These are phyloP conservation scores for Platanus orientalis DNA, from an alignment of 164 flowering plant genomes.

Conservation along the genomic window DNA sequence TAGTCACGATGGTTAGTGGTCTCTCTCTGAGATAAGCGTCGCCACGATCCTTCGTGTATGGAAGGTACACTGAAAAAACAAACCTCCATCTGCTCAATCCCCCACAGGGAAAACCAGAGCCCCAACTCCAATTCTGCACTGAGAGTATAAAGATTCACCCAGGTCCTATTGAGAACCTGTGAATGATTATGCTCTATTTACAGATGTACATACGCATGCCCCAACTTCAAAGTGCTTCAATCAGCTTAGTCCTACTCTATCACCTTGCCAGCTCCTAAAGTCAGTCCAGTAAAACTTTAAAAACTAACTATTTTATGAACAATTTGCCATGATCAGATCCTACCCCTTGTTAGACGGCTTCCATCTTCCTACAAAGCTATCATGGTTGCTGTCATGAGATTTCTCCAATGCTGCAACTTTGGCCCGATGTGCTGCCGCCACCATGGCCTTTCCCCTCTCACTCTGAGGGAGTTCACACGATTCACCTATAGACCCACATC, in stretches of 20 bases:
- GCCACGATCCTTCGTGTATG: slow-evolving; percentile 31
- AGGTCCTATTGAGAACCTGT: slow-evolving; percentile 30
- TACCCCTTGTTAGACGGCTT: slow-evolving; percentile 40
- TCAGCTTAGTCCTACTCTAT: slow-evolving; percentile 26
- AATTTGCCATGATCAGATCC: slow-evolving; percentile 26
- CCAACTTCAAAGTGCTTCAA: slow-evolving; percentile 20
- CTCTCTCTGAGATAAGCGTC: slow-evolving; percentile 30
- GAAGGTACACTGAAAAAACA: slow-evolving; percentile 37
- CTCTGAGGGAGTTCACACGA: slow-evolving; percentile 63
- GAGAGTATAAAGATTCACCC: slow-evolving; percentile 51
- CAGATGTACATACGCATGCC: slow-evolving; percentile 22
- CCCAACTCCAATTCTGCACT: slow-evolving; percentile 42
- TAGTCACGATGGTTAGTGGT: slow-evolving; percentile 31
- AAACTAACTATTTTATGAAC: slow-evolving; percentile 56
- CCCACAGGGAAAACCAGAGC: slow-evolving; percentile 30
- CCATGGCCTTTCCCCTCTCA: slow-evolving; percentile 47
- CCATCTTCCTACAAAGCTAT: slow-evolving; percentile 57
- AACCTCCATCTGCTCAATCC: slow-evolving; percentile 51
- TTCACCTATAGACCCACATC: slow-evolving; percentile 59
- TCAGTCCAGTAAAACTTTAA: slow-evolving; percentile 26
- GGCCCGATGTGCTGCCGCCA: slow-evolving; percentile 49
- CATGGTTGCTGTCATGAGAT: slow-evolving; percentile 27
- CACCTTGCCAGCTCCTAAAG: slow-evolving; percentile 20
- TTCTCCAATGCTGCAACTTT: slow-evolving; percentile 71
- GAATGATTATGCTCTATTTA: slow-evolving; percentile 61